Evolutionary conservation across 768 basidiomycete species (phyloP), one percentile per base, ranked within the genome.

Genomic region (Tubosaeta brunneosetosa): DNA sequence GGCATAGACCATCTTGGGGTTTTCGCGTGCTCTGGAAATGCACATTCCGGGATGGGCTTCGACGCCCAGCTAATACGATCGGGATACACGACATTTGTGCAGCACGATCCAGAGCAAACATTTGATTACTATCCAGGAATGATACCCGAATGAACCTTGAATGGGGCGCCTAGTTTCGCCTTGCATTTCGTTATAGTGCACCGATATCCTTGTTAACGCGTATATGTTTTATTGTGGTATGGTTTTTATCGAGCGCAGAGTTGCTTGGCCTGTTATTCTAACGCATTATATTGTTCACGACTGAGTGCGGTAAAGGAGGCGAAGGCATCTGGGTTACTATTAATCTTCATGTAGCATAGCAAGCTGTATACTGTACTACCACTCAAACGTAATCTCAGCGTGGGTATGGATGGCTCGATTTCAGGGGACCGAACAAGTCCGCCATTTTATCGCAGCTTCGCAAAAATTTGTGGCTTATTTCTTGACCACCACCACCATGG

Each of bases 11-110:
- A 60, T 14, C 56, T 65, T 22, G 79, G 84, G 61, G 82, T 84
- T 31, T 88, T 88, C 71, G 71, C 84, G 44, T 81, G 82, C 43
- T 62, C 82, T 42, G 78, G 77, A 37, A 62, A 71, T 50, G 51
- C 71, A 12, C 68, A 57, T 31, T 32, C 62, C 43, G 56, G 61
- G 59, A 49, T 58, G 49, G 58, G 51, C 22, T 57, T 67, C 16
- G 66, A 70, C 16, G 17, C 58, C 8, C 58, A 56, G 37, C 22
- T 58, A 44, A 57, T 68, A 55, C 43, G 61, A 26, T 55, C 60
- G 11, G 61, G 64, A 56, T 66, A 73, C 37, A 55, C 66, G 42
- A 53, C 68, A 29, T 73, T 68, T 61, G 60, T 60, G 53, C 65
- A 63, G 27, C 59, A 64, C 45, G 56, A 53, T 32, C 47, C 55